Conservation (phyloP, 2,329 filamentous ascomycete genomes). For the Penicillium hesseltinei region DNA sequence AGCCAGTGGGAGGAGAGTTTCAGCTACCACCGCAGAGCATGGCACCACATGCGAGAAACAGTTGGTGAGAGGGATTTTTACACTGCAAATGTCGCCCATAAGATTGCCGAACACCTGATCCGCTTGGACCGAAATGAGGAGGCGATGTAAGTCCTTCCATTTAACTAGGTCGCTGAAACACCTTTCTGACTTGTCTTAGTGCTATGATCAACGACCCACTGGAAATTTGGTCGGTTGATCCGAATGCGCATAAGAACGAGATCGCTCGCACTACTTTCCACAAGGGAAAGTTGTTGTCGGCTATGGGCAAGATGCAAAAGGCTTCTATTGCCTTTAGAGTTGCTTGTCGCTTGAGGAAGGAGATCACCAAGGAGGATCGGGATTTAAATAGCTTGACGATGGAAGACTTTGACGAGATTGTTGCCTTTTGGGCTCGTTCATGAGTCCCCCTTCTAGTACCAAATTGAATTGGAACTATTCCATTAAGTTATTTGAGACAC, state of each 20-base stretch:
- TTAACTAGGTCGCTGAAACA: background rate
- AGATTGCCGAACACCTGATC: slow-evolving; percentile 24
- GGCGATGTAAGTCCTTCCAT: background rate
- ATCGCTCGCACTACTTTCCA: slow-evolving; percentile 25
- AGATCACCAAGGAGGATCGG: slow-evolving; percentile 21
- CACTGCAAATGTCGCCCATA: slow-evolving; percentile 22
- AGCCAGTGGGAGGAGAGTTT: slow-evolving; percentile 18
- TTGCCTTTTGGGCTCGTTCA: slow-evolving; percentile 16
- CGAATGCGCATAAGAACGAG: slow-evolving; percentile 16
- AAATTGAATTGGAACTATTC: background rate
- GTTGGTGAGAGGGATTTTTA: slow-evolving; percentile 28
- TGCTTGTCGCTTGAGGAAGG: slow-evolving; percentile 21
- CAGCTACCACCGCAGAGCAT: slow-evolving; percentile 21
- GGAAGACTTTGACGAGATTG: slow-evolving; percentile 23
- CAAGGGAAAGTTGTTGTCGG: slow-evolving; percentile 18
- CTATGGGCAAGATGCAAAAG: slow-evolving; percentile 17
- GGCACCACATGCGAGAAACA: slow-evolving; percentile 21
- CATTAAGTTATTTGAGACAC: background rate
- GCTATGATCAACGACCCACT: slow-evolving; percentile 18
- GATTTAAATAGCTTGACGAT: slow-evolving; percentile 16
- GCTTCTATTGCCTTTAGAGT: slow-evolving; percentile 17
- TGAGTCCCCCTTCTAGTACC: background rate
- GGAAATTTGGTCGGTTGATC: slow-evolving; percentile 14
- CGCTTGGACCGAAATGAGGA: slow-evolving; percentile 6
- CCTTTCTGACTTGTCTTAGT: slow-evolving; percentile 9